Evolutionary conservation across 2,329 filamentous ascomycete genomes (phyloP), one percentile per base, ranked within the genome.

Genomic region (Neofusicoccum cordaticola): DNA sequence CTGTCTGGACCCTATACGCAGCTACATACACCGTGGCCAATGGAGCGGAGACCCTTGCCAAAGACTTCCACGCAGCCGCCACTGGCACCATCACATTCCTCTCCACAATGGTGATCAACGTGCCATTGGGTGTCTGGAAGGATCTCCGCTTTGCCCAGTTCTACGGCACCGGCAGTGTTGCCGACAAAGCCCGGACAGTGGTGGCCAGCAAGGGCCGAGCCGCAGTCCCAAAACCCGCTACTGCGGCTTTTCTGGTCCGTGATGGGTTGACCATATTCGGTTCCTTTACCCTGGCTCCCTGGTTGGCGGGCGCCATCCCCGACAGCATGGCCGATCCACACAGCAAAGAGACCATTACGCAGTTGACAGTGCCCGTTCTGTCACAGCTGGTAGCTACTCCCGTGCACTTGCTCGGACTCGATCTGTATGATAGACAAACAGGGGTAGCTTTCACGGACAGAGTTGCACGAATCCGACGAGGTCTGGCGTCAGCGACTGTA

Each of bases 191-290:
- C 52, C 57, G 52, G 13, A 31, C 27, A 4, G 27, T 31, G 27
- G 27, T 31, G 27, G 27, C 27, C 27, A 31, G 27, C 27, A 31
- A 31, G 27, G 27, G 27, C 27, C 27, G 27, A 31, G 27, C 7
- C 27, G 27, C 27, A 12, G 35, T 65, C 34, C 63, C 63, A 17
- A 67, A 63, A 37, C 66, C 67, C 15, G 69, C 71, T 1, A 69
- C 67, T 39, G 66, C 71, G 13, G 70, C 71, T 12, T 75, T 73
- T 61, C 70, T 73, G 41, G 60, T 71, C 19, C 71, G 72, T 52
- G 73, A 74, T 56, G 69, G 71, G 4, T 67, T 73, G 48, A 73
- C 72, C n/a, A 71, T 74, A 47, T 70, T 73, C 27, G 73, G 71
- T 50, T 73, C 71, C 4, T 69, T 74, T 45, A 73, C 69, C 8